These are phyloP conservation scores for Fraxinus greggii DNA, from an alignment of 305 asterid species.

Conservation along the genomic window DNA sequence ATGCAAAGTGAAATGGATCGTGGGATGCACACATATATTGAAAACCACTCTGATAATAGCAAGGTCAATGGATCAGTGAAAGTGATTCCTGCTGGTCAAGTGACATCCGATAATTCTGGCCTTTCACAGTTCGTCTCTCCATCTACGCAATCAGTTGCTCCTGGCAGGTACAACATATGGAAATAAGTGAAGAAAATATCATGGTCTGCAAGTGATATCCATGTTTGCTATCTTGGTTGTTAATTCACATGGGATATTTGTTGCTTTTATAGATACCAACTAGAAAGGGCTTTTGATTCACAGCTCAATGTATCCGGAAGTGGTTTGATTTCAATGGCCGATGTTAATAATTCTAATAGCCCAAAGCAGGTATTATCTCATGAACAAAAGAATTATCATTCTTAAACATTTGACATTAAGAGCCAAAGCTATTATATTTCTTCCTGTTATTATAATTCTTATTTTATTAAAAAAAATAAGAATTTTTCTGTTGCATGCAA, in stretches of 20 bases:
- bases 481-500: conserved; percentile 13
- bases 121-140: conserved; percentile 56
- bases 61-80: conserved; percentile 51
- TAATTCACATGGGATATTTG: conserved; percentile 5
- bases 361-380: conserved; percentile 65
- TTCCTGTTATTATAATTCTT: background rate
- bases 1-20: conserved; percentile 43
- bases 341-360: conserved; percentile 47
- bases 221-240: conserved; percentile 14
- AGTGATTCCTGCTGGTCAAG: conserved; percentile 50
- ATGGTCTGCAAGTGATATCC: conserved; percentile 8
- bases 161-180: conserved; percentile 56
- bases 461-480: background rate
- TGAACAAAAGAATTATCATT: conserved; percentile 1
- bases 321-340: conserved; percentile 54
- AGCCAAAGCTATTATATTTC: background rate
- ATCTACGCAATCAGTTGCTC: conserved; percentile 44
- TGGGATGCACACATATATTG: conserved; percentile 32
- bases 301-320: conserved; percentile 48
- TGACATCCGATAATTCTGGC: conserved; percentile 44
- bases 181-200: conserved; percentile 2
- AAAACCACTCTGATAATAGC: conserved; percentile 38
- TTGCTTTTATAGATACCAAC: conserved; percentile 52
- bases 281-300: conserved; percentile 40
- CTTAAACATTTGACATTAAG: background rate